A percentile compares a stretch with the other conserved stretches of the same genome.
Evolutionary conservation across 2,329 filamentous ascomycete genomes (phyloP).

Genomic region (Sporothrix phasma): DNA sequence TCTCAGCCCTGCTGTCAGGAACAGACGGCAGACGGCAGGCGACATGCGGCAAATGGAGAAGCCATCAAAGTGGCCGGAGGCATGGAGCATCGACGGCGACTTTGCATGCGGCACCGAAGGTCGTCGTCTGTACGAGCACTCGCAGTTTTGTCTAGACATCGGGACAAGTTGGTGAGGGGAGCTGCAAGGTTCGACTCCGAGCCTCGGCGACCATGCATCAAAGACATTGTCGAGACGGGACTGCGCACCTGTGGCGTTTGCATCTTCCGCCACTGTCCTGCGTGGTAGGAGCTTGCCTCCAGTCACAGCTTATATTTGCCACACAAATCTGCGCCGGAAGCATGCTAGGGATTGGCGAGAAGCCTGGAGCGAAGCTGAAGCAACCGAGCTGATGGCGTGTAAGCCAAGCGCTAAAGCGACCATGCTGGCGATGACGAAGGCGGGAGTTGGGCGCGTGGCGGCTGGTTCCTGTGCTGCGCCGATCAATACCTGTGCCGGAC

Average conservation of each 20-base stretch:
- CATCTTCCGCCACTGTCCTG: not conserved
- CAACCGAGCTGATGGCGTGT: not conserved
- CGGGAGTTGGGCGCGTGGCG: not conserved
- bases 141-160: not conserved
- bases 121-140: not conserved
- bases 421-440: not conserved
- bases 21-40: not conserved
- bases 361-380: not conserved
- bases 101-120: not conserved
- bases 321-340: not conserved
- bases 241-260: not conserved
- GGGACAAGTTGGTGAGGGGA: too few relatives aligned
- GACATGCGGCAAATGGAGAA: not conserved
- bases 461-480: not conserved
- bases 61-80: not conserved
- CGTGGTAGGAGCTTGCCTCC: not conserved
- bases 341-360: not conserved
- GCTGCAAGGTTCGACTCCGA: not conserved
- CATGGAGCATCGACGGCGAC: not conserved
- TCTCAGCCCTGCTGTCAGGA: conserved; percentile 6
- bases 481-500: not conserved
- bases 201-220: too few relatives aligned
- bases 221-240: not conserved
- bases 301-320: not conserved
- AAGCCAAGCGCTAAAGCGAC: not conserved